Evolutionary conservation across 192 early-diverging fungal species (phyloP).

Genomic region (Podila epigama): DNA sequence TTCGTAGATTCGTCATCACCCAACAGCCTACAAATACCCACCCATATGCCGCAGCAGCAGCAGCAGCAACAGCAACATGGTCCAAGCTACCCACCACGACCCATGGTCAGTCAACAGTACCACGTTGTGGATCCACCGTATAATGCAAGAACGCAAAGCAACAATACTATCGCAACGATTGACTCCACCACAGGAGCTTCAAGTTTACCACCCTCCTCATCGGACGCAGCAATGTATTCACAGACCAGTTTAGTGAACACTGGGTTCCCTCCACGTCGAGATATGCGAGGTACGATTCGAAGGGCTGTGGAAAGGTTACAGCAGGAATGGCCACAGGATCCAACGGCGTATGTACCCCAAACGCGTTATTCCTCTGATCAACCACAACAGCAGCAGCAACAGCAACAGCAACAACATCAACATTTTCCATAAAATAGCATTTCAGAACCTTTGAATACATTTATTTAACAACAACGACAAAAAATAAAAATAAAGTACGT

Average conservation of each 20-base stretch:
- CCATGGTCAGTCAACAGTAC: constrained; percentile 2
- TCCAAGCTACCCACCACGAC: constrained; percentile 19
- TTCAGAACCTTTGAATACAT: too few relatives aligned
- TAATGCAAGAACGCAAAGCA: background rate
- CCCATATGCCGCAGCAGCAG: background rate
- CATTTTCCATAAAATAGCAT: too few relatives aligned
- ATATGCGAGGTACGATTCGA: constrained; percentile 40
- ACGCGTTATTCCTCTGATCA: too few relatives aligned
- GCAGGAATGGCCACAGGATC: constrained; percentile 38
- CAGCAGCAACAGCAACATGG: background rate
- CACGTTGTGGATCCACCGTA: background rate
- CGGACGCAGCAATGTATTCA: background rate
- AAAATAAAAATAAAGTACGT: too few relatives aligned
- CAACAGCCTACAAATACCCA: too few relatives aligned
- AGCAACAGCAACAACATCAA: too few relatives aligned
- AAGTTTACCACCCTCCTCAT: background rate
- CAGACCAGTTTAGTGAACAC: background rate
- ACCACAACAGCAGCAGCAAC: too few relatives aligned
- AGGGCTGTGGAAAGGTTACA: constrained; percentile 37
- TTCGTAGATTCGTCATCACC: background rate
- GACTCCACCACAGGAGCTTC: background rate
- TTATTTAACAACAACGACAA: too few relatives aligned
- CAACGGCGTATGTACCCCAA: constrained; percentile 23
- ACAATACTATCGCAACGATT: background rate
- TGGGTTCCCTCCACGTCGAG: constrained; percentile 12